Evolutionary conservation across 73 alveolate genomes (phyloP).

Genomic region (Paramecium sonneborni): DNA sequence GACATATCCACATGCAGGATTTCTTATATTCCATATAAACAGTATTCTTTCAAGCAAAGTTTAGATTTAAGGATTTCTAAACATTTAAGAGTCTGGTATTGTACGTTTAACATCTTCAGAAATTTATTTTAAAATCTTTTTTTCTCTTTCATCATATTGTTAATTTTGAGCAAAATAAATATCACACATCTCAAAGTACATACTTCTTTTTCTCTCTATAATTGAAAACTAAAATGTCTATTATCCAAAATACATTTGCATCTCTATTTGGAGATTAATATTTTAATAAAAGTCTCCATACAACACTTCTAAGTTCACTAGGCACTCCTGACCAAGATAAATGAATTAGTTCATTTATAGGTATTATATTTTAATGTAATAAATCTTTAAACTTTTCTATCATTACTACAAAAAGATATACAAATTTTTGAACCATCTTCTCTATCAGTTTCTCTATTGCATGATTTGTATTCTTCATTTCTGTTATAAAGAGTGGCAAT

Average conservation of each 20-base stretch:
- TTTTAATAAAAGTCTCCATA: slow-evolving; percentile 55
- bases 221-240: slow-evolving; percentile 28
- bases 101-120: slow-evolving; percentile 60
- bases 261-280: slow-evolving; percentile 64
- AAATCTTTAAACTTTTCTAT: slow-evolving; percentile 2
- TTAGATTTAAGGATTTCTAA: slow-evolving; percentile 22
- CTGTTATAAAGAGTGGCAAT: neutral
- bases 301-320: slow-evolving; percentile 56
- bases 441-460: slow-evolving; percentile 1
- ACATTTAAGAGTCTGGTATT: slow-evolving; percentile 42
- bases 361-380: slow-evolving; percentile 23
- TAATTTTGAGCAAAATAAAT: slow-evolving; percentile 51
- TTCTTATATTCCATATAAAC: slow-evolving; percentile 61
- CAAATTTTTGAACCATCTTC: neutral
- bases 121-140: slow-evolving; percentile 36
- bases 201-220: slow-evolving; percentile 49
- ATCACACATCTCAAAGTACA: slow-evolving; percentile 54
- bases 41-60: slow-evolving; percentile 55
- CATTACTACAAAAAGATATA: neutral
- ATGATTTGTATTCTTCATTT: slow-evolving; percentile 47
- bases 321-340: slow-evolving; percentile 53
- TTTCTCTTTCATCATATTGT: slow-evolving; percentile 59
- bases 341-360: neutral
- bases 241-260: slow-evolving; percentile 54
- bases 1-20: slow-evolving; percentile 69